A percentile compares a stretch with the other conserved stretches of the same genome.
Conservation (phyloP, 257 asterid species). For the Solanum pimpinellifolium region DNA sequence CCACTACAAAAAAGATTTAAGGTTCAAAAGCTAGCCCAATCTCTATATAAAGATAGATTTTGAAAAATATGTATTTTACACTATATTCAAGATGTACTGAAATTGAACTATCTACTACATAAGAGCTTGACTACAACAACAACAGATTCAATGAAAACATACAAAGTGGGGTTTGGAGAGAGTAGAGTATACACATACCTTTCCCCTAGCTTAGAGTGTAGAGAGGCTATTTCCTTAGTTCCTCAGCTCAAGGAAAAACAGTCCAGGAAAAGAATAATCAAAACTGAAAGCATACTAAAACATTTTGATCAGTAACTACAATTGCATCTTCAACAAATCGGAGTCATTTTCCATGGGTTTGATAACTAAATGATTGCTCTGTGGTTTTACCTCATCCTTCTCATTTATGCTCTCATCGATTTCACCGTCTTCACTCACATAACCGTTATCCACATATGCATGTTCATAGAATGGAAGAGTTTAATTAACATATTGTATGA, state of each 20-base stretch:
- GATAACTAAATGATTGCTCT: constrained; percentile 12
- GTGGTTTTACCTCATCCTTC: constrained; percentile 8
- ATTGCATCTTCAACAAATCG: constrained; percentile 59
- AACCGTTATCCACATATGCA: no score
- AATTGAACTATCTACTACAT: neutral
- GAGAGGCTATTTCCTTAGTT: no score
- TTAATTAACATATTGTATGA: no score
- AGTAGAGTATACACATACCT: neutral
- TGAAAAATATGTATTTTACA: neutral
- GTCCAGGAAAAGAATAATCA: no score
- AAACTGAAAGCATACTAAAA: no score
- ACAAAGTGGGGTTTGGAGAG: neutral
- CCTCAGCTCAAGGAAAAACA: no score
- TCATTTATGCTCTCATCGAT: constrained; percentile 1
- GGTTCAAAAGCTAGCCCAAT: neutral
- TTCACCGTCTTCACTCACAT: neutral
- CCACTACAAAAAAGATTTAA: constrained; percentile 26
- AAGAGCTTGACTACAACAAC: no score
- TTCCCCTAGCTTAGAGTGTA: no score
- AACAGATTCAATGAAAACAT: no score
- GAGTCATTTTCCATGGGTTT: constrained; percentile 25
- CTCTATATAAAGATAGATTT: neutral
- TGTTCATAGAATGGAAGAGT: no score
- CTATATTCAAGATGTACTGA: neutral
- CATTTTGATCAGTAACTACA: no score